Evolutionary conservation across 1,284 basidiomycete genomes (phyloP), one percentile per base, ranked within the genome.

Genomic region (Moesziomyces sp.): DNA sequence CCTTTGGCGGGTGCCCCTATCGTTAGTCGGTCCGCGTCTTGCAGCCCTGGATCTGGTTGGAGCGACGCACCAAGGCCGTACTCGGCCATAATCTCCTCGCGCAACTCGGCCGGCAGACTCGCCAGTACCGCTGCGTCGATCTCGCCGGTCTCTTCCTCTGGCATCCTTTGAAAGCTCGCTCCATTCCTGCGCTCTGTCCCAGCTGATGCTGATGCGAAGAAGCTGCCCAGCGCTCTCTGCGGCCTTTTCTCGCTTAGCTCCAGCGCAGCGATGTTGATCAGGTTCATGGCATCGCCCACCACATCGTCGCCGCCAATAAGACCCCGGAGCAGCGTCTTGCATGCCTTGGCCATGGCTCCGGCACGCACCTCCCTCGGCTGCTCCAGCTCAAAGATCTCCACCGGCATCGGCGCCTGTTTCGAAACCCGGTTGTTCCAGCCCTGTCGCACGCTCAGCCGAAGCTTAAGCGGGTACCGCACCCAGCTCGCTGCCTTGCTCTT

Each of bases 191-290:
- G 13, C 46, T 26, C 24, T 11, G 19, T 46, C 16, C 11, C 16
- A 13, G 16, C 26, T 46, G 46, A 11, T 23, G 9, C 43, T 43
- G 44, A 24, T 13, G 49, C 21, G 40, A 79, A 73, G 52, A 77
- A 78, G 50, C 54, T 59, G 3, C 62, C 70, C 2, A 79, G 44
- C 18, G 68, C 67, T 19, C 69, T 46, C 34, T 64, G 55, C 24
- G 77, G 77, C 26, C 63, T 7, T 51, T 56, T 59, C 7, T 66
- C 60, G 46, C 58, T 62, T 42, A 81, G 48, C 30, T 81, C 77
- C 24, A 76, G 28, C 8, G 78, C 80, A 2, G 80, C 77, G 34
- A 81, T 75, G 47, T 79, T 81, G 74, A 81, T 74, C 45, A 81
- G 56, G 34, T 76, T 74, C 54, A 80, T 62, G 21, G 57, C 60